Conservation (phyloP, 2,329 filamentous ascomycete species). For the Orbilia oligospora region DNA sequence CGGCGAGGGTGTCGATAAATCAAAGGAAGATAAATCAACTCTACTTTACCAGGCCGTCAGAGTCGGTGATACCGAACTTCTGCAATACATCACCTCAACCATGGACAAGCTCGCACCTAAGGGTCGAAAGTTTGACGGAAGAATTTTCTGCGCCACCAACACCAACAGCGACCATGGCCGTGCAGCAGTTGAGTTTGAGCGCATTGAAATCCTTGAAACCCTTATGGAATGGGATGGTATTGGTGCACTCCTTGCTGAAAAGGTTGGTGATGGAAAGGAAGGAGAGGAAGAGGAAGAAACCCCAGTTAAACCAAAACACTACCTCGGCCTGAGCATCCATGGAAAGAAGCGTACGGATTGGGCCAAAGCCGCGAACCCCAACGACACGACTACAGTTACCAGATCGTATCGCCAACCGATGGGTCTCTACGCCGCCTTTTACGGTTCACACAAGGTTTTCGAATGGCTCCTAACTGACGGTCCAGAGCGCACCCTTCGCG, state of each 20-base stretch:
- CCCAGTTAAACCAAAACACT: conserved; percentile 77
- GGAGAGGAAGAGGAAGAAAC: conserved; percentile 71
- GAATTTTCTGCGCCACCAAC: conserved; percentile 66
- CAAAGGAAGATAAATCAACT: conserved; percentile 2
- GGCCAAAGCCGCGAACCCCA: conserved; percentile 75
- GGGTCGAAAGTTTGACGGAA: conserved; percentile 67
- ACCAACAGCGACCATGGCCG: conserved; percentile 56
- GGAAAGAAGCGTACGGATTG: conserved; percentile 82
- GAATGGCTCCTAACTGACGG: conserved; percentile 84
- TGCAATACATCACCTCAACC: conserved; percentile 48
- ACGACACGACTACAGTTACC: conserved; percentile 67
- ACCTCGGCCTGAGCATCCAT: conserved; percentile 82
- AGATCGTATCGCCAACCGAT: conserved; percentile 72
- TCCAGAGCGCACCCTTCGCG: conserved; percentile 72
- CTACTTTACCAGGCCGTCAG: conserved; percentile 33
- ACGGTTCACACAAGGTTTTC: conserved; percentile 76
- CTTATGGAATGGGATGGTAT: conserved; percentile 61
- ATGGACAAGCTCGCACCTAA: conserved; percentile 64
- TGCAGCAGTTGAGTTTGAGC: conserved; percentile 58
- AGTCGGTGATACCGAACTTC: conserved; percentile 41
- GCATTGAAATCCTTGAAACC: conserved; percentile 61
- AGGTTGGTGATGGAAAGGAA: conserved; percentile 65
- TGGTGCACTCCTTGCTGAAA: conserved; percentile 56
- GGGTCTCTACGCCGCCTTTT: conserved; percentile 71
- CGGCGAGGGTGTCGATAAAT: conserved; percentile 64